These are phyloP conservation scores for Vitis rotundifolia DNA, from an alignment of 164 flowering plant species.

Conservation along the genomic window DNA sequence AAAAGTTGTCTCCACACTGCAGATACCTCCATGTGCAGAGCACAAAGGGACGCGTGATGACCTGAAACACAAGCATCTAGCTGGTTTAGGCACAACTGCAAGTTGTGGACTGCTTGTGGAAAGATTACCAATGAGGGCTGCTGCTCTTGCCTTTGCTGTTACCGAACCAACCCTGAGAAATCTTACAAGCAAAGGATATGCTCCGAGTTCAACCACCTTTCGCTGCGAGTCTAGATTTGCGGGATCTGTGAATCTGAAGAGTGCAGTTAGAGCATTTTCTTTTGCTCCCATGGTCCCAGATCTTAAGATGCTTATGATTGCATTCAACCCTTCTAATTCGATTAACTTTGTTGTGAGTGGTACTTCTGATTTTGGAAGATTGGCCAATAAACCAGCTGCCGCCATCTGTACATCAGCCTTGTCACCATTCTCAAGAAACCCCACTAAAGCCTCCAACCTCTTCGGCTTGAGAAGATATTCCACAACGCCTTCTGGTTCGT, in stretches of 20 bases:
- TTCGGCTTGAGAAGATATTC: slow-evolving; percentile 58
- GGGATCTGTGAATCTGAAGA: slow-evolving; percentile 70
- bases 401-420: slow-evolving; percentile 52
- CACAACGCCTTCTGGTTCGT: slow-evolving; percentile 54
- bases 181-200: slow-evolving; percentile 50
- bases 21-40: slow-evolving; percentile 53
- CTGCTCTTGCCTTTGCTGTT: slow-evolving; percentile 63
- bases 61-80: slow-evolving; percentile 37
- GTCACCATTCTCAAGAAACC: slow-evolving; percentile 54
- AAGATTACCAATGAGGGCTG: slow-evolving; percentile 61
- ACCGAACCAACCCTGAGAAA: slow-evolving; percentile 42
- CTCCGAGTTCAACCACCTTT: slow-evolving; percentile 47
- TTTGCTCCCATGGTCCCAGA: slow-evolving; percentile 56
- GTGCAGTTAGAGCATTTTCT: slow-evolving; percentile 70
- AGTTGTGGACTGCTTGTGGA: slow-evolving; percentile 53
- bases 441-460: slow-evolving; percentile 53
- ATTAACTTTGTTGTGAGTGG: slow-evolving; percentile 46
- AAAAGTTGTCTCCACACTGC: slow-evolving; percentile 44
- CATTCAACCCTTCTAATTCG: slow-evolving; percentile 44
- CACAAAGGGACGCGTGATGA: slow-evolving; percentile 29
- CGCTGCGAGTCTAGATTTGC: slow-evolving; percentile 47
- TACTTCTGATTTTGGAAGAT: slow-evolving; percentile 68
- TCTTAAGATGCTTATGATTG: slow-evolving; percentile 43
- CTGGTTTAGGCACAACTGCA: slow-evolving; percentile 9
- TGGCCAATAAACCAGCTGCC: slow-evolving; percentile 61